Percentiles rank a stretch among this genome's conserved stretches.
These are phyloP conservation scores for Cubamyces sp. DNA, from an alignment of 768 basidiomycete genomes.

Conservation along the genomic window DNA sequence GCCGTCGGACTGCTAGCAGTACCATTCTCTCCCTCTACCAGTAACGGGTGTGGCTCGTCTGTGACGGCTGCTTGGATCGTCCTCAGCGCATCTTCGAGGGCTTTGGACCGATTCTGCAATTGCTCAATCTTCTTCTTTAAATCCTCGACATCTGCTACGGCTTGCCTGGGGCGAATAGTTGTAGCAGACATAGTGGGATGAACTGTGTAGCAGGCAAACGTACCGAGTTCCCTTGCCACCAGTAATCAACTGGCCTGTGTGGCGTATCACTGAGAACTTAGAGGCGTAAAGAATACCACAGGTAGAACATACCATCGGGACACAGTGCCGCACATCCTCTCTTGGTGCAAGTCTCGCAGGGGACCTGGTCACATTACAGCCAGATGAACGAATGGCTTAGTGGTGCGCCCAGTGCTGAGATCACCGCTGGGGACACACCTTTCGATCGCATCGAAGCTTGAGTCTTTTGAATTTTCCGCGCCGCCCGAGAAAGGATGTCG, in stretches of 20 bases:
- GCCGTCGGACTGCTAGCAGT: neutral
- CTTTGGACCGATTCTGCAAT: conserved; percentile 57
- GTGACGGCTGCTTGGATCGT: conserved; percentile 52
- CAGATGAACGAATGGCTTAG: neutral
- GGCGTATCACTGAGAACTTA: neutral
- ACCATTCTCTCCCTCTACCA: conserved; percentile 33
- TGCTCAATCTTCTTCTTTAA: conserved; percentile 67
- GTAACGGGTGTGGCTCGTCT: conserved; percentile 53
- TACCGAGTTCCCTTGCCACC: conserved; percentile 56
- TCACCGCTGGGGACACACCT: conserved; percentile 24
- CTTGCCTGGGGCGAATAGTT: conserved; percentile 41
- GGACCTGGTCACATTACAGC: conserved; percentile 50
- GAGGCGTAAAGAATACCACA: neutral
- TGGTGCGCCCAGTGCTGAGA: neutral
- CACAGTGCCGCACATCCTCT: conserved; percentile 77
- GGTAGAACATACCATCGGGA: conserved; percentile 61
- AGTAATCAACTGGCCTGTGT: conserved; percentile 54
- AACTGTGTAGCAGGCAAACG: conserved; percentile 37
- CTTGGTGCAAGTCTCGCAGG: conserved; percentile 78
- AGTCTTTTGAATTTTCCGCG: conserved; percentile 32
- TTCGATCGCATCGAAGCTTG: conserved; percentile 40
- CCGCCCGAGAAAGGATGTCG: neutral
- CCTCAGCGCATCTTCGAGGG: conserved; percentile 63
- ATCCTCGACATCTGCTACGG: conserved; percentile 72
- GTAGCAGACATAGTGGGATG: too few relatives aligned